Base-by-base conservation (phyloP, 2,329 filamentous ascomycete genomes). In the Dactylonectria macrodidyma region DNA sequence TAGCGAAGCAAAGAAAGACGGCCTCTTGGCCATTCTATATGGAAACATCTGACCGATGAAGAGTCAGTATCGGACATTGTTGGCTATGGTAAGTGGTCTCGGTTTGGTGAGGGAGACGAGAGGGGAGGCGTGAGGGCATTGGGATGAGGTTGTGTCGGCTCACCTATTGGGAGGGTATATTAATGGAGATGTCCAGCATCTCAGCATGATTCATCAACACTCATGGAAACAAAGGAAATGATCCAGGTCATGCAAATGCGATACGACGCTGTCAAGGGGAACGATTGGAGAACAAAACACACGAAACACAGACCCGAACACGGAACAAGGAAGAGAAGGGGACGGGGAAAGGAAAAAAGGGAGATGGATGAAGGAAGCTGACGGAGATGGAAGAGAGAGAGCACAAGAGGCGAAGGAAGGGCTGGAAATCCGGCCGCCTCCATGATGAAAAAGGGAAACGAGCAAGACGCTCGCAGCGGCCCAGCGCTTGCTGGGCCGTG, bases 21-120 rank as follows among this genome's bases (percentile, higher is more conserved):
- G 78, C 80, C 76, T 77, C 67, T 68, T 73, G 76, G 81, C 81
- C 84, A 85, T 85, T 78, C 80, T 85, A 80, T 77, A 74, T 73
- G 76, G 75, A 76, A 78, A 80, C 81, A 84, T 85, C 83, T 84
- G 65, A 51, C 30, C 10, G 38, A n/a, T 3, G 12, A 47, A 57
- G 22, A 9, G 26, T 69, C 24, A 71, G 67, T 47, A 46, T 60
- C 54, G 58, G 52, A 51, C 52, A 66, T 57, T 19, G 41, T 44
- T 6, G 34, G 30, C 44, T 33, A 26, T 46, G 10, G 19, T 24
- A 14, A 57, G 44, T 30, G n/a, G 26, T 34, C 38, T 6, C 46
- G 33, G 33, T 16, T n/a, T 14, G 24, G 38, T 16, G 48, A 19
- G 26, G 33, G 46, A 57, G 33, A 19, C 16, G n/a, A 11, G 48